These are phyloP conservation scores for Phytophthora quininea DNA, from an alignment of 352 stramenopile genomes.

Conservation along the genomic window DNA sequence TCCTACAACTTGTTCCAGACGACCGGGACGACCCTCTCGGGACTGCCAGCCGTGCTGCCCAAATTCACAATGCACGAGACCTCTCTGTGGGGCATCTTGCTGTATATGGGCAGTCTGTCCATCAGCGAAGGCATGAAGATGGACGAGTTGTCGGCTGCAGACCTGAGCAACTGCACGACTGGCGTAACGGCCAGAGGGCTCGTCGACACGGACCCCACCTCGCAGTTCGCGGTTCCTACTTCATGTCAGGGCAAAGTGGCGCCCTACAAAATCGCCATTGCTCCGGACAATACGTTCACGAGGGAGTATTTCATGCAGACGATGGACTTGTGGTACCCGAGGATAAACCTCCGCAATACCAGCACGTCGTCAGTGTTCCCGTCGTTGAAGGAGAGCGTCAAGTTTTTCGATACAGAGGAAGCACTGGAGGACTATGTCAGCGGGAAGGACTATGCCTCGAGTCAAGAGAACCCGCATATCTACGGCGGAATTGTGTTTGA, in stretches of 20 bases:
- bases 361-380: conserved; percentile 40
- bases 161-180: conserved; percentile 35
- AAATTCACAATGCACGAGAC: conserved; percentile 64
- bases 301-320: conserved; percentile 70
- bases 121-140: conserved; percentile 43
- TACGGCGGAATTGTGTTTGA: conserved; percentile 74
- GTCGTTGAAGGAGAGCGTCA: conserved; percentile 59
- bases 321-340: conserved; percentile 64
- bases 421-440: conserved; percentile 59
- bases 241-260: conserved; percentile 45
- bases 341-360: conserved; percentile 33
- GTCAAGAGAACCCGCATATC: conserved; percentile 54
- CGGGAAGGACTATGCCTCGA: conserved; percentile 53
- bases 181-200: conserved; percentile 36
- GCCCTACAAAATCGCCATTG: conserved; percentile 69
- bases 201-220: conserved; percentile 42
- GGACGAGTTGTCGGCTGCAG: conserved; percentile 41
- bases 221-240: conserved; percentile 39
- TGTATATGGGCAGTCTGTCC: conserved; percentile 54
- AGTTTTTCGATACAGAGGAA: conserved; percentile 59
- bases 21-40: conserved; percentile 33
- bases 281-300: conserved; percentile 66
- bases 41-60: conserved; percentile 36
- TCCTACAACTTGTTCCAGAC: conserved; percentile 64
- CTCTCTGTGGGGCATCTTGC: conserved; percentile 54